A percentile compares a stretch with the other conserved stretches of the same genome.
These are phyloP conservation scores for Lagenaria siceraria DNA, from an alignment of 306 rosid genomes.

Conservation along the genomic window DNA sequence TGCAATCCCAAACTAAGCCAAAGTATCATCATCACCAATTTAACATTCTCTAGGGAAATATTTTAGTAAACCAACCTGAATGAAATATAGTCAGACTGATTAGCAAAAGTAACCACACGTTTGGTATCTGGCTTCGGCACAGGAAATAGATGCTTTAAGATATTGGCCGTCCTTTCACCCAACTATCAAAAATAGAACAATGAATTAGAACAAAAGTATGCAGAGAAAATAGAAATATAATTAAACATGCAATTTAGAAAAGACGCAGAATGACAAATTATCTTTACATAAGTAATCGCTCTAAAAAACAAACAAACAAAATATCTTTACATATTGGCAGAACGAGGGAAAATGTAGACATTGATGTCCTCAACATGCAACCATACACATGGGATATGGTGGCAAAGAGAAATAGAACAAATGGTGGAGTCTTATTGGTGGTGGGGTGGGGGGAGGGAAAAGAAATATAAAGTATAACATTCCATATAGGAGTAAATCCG, in stretches of 20 bases:
- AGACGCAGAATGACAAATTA: background rate
- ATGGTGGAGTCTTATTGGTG: background rate
- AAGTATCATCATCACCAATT: background rate
- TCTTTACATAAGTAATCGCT: too few species aligned
- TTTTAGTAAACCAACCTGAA: constrained; percentile 42
- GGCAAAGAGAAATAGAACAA: background rate
- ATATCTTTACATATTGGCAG: background rate
- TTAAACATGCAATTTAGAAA: constrained; percentile 8
- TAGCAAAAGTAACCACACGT: constrained; percentile 69
- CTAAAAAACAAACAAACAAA: background rate
- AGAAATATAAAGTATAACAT: background rate
- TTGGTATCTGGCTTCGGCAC: constrained; percentile 89
- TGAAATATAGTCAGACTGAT: constrained; percentile 69
- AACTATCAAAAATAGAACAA: constrained; percentile 37
- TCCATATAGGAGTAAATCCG: background rate
- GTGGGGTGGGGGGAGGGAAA: too few species aligned
- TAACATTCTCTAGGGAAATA: background rate
- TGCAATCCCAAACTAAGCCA: background rate
- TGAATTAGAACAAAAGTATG: constrained; percentile 4
- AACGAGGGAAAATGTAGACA: background rate
- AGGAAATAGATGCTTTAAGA: constrained; percentile 79
- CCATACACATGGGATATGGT: background rate
- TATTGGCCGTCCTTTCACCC: constrained; percentile 73
- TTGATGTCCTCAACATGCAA: background rate
- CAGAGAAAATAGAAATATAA: background rate